Evolutionary conservation across 192 early-diverging fungal genomes (phyloP).

Genomic region (Coemansia sp.): DNA sequence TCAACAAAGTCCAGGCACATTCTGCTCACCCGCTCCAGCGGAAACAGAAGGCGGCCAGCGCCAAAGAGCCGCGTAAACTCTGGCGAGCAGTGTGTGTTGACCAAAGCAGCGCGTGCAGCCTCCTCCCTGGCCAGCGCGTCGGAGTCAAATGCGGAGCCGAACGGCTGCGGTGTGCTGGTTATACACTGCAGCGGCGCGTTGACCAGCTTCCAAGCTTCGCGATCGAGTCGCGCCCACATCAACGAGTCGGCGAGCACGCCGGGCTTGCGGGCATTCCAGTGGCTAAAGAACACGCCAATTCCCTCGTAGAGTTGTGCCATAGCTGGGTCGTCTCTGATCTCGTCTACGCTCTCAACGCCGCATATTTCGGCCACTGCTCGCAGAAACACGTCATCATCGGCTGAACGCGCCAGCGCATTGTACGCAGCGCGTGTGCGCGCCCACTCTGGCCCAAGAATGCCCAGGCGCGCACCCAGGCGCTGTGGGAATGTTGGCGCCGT

Average conservation of each 20-base stretch:
- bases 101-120: slow-evolving; percentile 32
- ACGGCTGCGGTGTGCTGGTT: slow-evolving; percentile 10
- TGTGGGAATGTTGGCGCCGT: slow-evolving; percentile 16
- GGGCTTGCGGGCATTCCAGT: slow-evolving; percentile 39
- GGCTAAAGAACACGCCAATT: slow-evolving; percentile 51
- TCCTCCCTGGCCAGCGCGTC: slow-evolving; percentile 27
- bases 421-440: slow-evolving; percentile 49
- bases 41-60: slow-evolving; percentile 40
- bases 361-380: slow-evolving; percentile 39
- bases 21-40: slow-evolving; percentile 28
- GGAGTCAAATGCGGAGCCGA: neutral
- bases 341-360: slow-evolving; percentile 30
- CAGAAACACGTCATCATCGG: slow-evolving; percentile 37
- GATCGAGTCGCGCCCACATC: slow-evolving; percentile 39
- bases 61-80: slow-evolving; percentile 43
- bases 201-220: slow-evolving; percentile 36
- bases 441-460: slow-evolving; percentile 48
- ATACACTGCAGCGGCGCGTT: slow-evolving; percentile 39
- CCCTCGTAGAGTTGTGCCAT: slow-evolving; percentile 50
- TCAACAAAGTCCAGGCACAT: slow-evolving; percentile 44
- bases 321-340: slow-evolving; percentile 43
- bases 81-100: slow-evolving; percentile 23
- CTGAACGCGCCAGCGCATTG: slow-evolving; percentile 44
- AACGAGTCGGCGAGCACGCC: slow-evolving; percentile 35
- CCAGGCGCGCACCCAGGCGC: slow-evolving; percentile 17